Conservation (phyloP, 2,329 filamentous ascomycete species). For the Trichoderma simmonsii region DNA sequence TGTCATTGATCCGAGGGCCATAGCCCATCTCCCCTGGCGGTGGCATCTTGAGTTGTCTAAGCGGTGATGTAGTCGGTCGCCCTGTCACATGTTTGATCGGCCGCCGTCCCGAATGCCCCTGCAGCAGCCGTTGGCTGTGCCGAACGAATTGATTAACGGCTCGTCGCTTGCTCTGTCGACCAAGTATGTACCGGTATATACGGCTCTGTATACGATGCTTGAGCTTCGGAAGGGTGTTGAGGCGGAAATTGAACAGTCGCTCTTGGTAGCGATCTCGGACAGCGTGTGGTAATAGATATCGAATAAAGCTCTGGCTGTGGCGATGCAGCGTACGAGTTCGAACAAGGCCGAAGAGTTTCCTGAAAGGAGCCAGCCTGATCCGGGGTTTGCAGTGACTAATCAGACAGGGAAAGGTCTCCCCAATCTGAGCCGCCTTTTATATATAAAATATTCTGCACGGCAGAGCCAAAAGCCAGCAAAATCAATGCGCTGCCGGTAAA, state of each 20-base stretch:
- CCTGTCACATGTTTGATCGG: constrained; percentile 34
- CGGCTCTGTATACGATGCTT: constrained; percentile 70
- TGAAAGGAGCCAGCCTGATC: constrained; percentile 42
- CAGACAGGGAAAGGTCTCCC: not conserved
- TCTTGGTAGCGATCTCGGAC: constrained; percentile 61
- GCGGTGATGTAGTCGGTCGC: constrained; percentile 29
- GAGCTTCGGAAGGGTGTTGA: constrained; percentile 69
- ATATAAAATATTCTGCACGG: not conserved
- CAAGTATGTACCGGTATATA: constrained; percentile 71
- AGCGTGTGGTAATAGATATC: constrained; percentile 66
- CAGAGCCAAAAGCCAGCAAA: not conserved
- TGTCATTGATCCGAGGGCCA: constrained; percentile 28
- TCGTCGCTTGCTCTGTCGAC: constrained; percentile 55
- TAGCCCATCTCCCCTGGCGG: constrained; percentile 28
- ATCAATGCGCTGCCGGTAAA: not conserved
- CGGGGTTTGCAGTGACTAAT: constrained; percentile 9
- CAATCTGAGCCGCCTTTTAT: constrained; percentile 3
- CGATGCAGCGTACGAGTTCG: constrained; percentile 36
- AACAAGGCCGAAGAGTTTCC: constrained; percentile 36
- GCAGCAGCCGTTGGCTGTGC: constrained; percentile 45
- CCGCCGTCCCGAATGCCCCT: constrained; percentile 34
- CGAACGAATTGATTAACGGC: constrained; percentile 43
- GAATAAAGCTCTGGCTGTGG: constrained; percentile 51
- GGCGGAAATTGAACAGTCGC: constrained; percentile 65
- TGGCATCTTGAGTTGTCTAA: constrained; percentile 30